Percentiles rank a stretch among this genome's conserved stretches.
Evolutionary conservation across 106 monocot species (phyloP).

Genomic region (Platanthera zijinensis): DNA sequence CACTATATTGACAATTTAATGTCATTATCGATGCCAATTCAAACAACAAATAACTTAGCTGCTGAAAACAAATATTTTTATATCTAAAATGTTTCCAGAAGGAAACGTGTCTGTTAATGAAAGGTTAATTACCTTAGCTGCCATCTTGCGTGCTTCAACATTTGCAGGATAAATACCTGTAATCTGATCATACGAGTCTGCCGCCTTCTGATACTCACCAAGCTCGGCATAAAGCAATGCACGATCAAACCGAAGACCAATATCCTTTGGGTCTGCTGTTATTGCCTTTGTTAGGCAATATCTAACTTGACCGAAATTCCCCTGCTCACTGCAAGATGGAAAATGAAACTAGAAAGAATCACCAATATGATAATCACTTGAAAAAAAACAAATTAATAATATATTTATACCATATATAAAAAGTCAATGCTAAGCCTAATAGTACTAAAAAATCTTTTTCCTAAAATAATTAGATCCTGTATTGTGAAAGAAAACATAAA

Average conservation of each 20-base stretch:
- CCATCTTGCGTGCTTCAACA: slow-evolving; percentile 58
- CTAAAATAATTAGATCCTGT: too few relatives aligned
- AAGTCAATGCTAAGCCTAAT: not conserved
- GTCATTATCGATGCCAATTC: not conserved
- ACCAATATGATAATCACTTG: not conserved
- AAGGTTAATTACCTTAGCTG: slow-evolving; percentile 55
- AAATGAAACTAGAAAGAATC: not conserved
- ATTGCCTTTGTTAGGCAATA: slow-evolving; percentile 92
- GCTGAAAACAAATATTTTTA: not conserved
- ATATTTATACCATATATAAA: not conserved
- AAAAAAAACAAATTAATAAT: not conserved
- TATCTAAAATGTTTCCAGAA: not conserved
- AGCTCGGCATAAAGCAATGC: slow-evolving; percentile 54
- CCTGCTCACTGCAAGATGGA: slow-evolving; percentile 38
- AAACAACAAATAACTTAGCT: not conserved
- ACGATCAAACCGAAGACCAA: slow-evolving; percentile 55
- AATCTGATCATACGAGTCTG: slow-evolving; percentile 70
- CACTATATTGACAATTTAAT: not conserved
- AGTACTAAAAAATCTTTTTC: not conserved
- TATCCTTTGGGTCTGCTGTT: slow-evolving; percentile 79
- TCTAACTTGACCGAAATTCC: slow-evolving; percentile 57
- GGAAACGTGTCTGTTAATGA: not conserved
- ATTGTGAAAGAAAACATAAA: too few relatives aligned
- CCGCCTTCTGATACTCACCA: slow-evolving; percentile 77
- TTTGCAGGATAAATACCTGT: slow-evolving; percentile 43